Conservation (phyloP, 2,329 filamentous ascomycete genomes). For the Aspergillus novofumigatus region DNA sequence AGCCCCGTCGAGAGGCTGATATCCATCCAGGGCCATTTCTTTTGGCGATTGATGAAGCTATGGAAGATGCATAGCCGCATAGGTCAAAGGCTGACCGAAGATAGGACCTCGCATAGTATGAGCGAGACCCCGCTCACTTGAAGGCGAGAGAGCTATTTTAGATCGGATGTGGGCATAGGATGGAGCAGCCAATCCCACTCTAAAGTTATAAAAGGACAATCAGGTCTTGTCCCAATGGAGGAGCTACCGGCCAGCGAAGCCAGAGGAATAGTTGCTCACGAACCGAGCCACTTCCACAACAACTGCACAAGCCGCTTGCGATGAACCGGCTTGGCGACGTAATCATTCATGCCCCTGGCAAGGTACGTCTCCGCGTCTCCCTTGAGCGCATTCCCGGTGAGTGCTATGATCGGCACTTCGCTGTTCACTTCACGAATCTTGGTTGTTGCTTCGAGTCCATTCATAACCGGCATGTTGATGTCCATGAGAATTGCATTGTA, state of each 20-base stretch:
- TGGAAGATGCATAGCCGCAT: neutral
- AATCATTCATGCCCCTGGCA: conserved; percentile 54
- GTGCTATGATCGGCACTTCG: conserved; percentile 50
- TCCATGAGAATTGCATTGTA: conserved; percentile 48
- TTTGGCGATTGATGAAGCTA: neutral
- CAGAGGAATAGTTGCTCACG: conserved; percentile 6
- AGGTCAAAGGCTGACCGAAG: neutral
- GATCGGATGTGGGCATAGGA: neutral
- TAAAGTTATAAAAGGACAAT: neutral
- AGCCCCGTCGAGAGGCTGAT: neutral
- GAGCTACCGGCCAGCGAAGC: neutral
- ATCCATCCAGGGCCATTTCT: neutral
- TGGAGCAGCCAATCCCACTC: neutral
- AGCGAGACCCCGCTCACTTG: neutral
- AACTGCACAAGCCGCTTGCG: conserved; percentile 45
- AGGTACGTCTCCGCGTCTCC: conserved; percentile 53
- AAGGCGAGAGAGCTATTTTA: neutral
- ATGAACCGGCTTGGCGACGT: conserved; percentile 53
- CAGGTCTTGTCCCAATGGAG: neutral
- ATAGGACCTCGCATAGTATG: neutral
- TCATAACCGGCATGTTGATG: conserved; percentile 46
- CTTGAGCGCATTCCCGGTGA: conserved; percentile 55
- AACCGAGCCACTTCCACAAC: conserved; percentile 38
- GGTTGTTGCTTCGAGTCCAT: conserved; percentile 43
- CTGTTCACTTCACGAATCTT: conserved; percentile 38